Evolutionary conservation across 2,329 filamentous ascomycete species (phyloP).

Genomic region (Pestalotiopsis sp.): DNA sequence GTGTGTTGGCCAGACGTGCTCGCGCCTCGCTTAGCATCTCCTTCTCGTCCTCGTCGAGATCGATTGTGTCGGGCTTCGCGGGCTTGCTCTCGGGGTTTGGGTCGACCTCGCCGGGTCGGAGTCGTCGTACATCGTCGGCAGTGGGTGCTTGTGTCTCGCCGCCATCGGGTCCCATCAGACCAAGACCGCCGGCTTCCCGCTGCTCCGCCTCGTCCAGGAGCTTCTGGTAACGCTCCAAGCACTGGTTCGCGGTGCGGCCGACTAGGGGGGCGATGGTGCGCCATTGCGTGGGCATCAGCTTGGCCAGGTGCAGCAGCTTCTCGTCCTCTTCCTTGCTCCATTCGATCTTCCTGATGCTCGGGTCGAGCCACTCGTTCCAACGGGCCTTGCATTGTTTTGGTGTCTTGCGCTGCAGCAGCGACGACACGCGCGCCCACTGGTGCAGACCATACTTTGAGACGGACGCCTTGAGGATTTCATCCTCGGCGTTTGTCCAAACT

Average conservation of each 20-base stretch:
- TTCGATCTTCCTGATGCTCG: constrained; percentile 96
- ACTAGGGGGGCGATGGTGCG: constrained; percentile 97
- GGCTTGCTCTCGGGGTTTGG: constrained; percentile 98
- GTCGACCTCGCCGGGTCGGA: constrained; percentile 91
- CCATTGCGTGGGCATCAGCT: constrained; percentile 99
- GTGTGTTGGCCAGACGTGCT: constrained; percentile 93
- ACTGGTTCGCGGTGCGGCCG: constrained; percentile 94
- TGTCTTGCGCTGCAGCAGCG: constrained; percentile 93
- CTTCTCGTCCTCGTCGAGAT: constrained; percentile 98
- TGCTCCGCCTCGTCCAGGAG: constrained; percentile 94
- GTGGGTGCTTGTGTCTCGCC: constrained; percentile 85
- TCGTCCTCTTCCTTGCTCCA: constrained; percentile 99
- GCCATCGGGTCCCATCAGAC: constrained; percentile 80
- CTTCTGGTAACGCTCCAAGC: constrained; percentile 94
- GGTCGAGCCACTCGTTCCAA: constrained; percentile 98
- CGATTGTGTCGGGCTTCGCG: constrained; percentile 92
- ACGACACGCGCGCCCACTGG: constrained; percentile 98
- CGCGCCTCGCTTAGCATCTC: constrained; percentile 98
- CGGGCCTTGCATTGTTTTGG: constrained; percentile 98
- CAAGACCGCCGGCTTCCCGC: constrained; percentile 77
- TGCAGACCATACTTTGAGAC: constrained; percentile 95
- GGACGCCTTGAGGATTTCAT: constrained; percentile 95
- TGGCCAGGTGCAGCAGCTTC: constrained; percentile 92
- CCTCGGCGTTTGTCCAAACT: constrained; percentile 71
- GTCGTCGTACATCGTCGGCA: constrained; percentile 85